A percentile compares a stretch with the other conserved stretches of the same genome.
These are phyloP conservation scores for Xylariales sp. DNA, from an alignment of 2,329 filamentous ascomycete species.

Conservation along the genomic window DNA sequence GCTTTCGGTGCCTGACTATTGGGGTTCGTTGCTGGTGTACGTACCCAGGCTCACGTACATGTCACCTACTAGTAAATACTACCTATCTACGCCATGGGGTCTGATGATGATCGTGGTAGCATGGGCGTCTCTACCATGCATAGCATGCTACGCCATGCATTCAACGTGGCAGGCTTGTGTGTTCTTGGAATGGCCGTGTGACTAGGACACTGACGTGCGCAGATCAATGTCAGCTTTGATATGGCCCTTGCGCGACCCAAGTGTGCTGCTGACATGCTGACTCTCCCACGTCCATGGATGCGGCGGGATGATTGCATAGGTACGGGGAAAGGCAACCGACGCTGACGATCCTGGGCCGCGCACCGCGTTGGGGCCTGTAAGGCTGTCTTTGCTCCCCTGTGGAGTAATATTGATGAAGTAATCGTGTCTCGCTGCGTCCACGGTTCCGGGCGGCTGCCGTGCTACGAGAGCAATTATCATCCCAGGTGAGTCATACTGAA, in stretches of 20 bases:
- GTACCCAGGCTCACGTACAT: neutral
- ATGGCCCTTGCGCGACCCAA: neutral
- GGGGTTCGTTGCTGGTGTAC: neutral
- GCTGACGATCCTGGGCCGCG: slow-evolving; percentile 10
- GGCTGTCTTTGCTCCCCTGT: slow-evolving; percentile 5
- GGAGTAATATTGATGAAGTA: too few species aligned
- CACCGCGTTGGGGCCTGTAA: slow-evolving; percentile 2
- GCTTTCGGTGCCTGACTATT: slow-evolving; percentile 13
- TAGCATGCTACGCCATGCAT: slow-evolving; percentile 1
- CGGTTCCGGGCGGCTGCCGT: too few species aligned
- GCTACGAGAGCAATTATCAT: too few species aligned
- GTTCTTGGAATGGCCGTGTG: neutral
- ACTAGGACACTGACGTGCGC: neutral
- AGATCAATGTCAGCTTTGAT: slow-evolving; percentile 3
- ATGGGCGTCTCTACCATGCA: too few species aligned
- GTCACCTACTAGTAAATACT: too few species aligned
- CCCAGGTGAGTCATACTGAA: too few species aligned
- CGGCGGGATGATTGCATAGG: slow-evolving; percentile 7
- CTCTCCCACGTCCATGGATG: slow-evolving; percentile 8
- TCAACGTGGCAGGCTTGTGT: neutral
- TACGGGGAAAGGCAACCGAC: slow-evolving; percentile 18
- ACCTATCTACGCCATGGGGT: too few species aligned
- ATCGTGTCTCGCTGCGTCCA: too few species aligned
- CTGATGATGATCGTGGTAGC: too few species aligned
- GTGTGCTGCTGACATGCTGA: neutral